A percentile compares a stretch with the other conserved stretches of the same genome.
phyloP scores from a whole-genome alignment of 176 grass and related monocot species.

The Elaeis guineensis region DNA sequence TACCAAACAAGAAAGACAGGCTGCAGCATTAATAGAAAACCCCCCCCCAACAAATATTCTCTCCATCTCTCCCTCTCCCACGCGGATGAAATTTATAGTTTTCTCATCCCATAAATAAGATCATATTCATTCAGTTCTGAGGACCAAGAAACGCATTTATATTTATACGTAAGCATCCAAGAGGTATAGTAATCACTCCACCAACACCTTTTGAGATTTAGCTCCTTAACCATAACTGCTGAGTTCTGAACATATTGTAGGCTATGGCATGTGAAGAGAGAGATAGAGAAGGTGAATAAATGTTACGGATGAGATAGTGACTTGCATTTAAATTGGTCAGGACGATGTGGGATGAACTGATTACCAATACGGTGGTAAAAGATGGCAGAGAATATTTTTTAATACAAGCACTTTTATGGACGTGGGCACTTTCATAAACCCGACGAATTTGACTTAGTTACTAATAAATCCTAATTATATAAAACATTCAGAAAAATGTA shows the following conservation, averaged over 20 bases:
- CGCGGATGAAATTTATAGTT: neutral
- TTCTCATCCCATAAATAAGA: neutral
- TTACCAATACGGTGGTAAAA: too few species aligned
- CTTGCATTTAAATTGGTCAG: too few species aligned
- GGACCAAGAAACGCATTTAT: neutral
- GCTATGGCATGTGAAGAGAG: neutral
- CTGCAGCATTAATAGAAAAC: slow-evolving; percentile 23
- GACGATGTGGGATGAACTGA: too few species aligned
- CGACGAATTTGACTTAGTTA: too few species aligned
- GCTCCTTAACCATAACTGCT: slow-evolving; percentile 3
- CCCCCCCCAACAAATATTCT: neutral
- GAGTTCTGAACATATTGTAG: neutral
- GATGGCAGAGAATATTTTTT: too few species aligned
- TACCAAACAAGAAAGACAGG: slow-evolving; percentile 11
- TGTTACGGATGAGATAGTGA: too few species aligned
- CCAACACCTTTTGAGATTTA: slow-evolving; percentile 13
- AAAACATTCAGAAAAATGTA: too few species aligned
- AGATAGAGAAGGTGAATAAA: neutral
- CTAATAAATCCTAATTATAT: too few species aligned
- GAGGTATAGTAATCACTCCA: neutral
- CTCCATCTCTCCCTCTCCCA: neutral
- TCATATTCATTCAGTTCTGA: neutral
- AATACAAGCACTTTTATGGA: too few species aligned
- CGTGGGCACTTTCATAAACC: too few species aligned
- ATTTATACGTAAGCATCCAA: slow-evolving; percentile 6